These are phyloP conservation scores for Tetrapisispora taiwanensis DNA, from an alignment of 805 yeast species.

Conservation along the genomic window DNA sequence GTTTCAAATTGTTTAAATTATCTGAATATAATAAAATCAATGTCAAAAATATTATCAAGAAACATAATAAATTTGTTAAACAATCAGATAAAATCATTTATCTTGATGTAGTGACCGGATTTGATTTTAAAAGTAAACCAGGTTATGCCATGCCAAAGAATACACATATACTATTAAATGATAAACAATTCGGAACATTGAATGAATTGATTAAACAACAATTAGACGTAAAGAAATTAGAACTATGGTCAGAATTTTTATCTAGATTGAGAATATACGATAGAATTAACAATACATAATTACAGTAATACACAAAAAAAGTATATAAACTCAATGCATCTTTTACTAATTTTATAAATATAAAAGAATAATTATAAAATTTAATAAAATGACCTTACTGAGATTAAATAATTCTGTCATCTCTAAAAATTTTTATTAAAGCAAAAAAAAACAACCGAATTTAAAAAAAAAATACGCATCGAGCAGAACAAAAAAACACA, in stretches of 20 bases:
- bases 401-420: too few relatives aligned
- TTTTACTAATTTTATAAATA: too few relatives aligned
- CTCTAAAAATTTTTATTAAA: too few relatives aligned
- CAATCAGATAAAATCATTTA: slow-evolving; percentile 6
- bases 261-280: neutral
- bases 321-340: too few relatives aligned
- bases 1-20: slow-evolving; percentile 7
- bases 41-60: slow-evolving; percentile 5
- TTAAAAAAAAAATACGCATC: too few relatives aligned
- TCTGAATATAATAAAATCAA: neutral
- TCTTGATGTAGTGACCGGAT: slow-evolving; percentile 22
- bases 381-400: too few relatives aligned
- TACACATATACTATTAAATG: slow-evolving; percentile 11
- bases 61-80: slow-evolving; percentile 7
- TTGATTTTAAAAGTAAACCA: slow-evolving; percentile 18
- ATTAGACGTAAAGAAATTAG: slow-evolving; percentile 6
- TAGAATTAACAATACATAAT: neutral
- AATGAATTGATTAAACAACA: slow-evolving; percentile 1
- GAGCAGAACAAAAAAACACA: too few relatives aligned
- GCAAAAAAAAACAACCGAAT: too few relatives aligned
- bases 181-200: slow-evolving; percentile 6
- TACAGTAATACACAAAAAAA: too few relatives aligned
- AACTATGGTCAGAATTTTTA: slow-evolving; percentile 9
- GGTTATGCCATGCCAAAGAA: slow-evolving; percentile 20
- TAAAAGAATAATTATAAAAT: too few relatives aligned